These are phyloP conservation scores for Penicillium cinerascens DNA, from an alignment of 495 filamentous ascomycete genomes.

Conservation along the genomic window DNA sequence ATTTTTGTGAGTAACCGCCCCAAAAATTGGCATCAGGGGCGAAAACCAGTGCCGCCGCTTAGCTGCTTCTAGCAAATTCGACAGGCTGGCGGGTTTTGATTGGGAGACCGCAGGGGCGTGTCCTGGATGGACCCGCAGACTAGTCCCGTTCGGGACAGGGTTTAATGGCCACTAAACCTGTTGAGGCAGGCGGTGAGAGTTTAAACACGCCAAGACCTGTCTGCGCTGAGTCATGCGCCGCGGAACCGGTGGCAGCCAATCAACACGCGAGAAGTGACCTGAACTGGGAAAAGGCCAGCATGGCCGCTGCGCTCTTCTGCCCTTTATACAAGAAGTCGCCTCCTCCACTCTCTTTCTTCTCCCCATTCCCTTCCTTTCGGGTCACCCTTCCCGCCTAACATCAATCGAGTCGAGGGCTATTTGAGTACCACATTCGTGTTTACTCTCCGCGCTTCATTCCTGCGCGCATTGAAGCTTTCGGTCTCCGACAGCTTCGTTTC, in stretches of 20 bases:
- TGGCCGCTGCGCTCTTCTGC: constrained; percentile 36
- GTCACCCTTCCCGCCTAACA: constrained; percentile 16
- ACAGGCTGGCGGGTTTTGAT: constrained; percentile 18
- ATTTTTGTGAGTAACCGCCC: neutral
- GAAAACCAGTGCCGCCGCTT: constrained; percentile 5
- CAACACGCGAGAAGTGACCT: constrained; percentile 41
- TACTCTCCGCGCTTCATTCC: constrained; percentile 15
- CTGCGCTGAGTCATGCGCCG: constrained; percentile 23
- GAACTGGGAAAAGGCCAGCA: constrained; percentile 45
- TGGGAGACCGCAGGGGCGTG: constrained; percentile 1
- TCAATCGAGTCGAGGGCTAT: constrained; percentile 6
- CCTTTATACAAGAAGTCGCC: constrained; percentile 28
- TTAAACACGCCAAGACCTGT: neutral
- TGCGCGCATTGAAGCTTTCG: constrained; percentile 14
- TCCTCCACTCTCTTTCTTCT: constrained; percentile 14
- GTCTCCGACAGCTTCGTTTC: constrained; percentile 13
- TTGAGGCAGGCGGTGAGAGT: constrained; percentile 29
- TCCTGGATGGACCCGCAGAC: constrained; percentile 8
- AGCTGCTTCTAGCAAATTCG: constrained; percentile 33
- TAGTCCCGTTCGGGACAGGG: constrained; percentile 7
- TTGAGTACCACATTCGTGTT: constrained; percentile 21
- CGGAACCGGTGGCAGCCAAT: constrained; percentile 30
- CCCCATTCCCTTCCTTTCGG: constrained; percentile 20
- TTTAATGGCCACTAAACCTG: neutral
- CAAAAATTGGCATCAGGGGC: constrained; percentile 3